phyloP scores from a whole-genome alignment of 2,329 filamentous ascomycete genomes.

The Rutstroemia sp. region DNA sequence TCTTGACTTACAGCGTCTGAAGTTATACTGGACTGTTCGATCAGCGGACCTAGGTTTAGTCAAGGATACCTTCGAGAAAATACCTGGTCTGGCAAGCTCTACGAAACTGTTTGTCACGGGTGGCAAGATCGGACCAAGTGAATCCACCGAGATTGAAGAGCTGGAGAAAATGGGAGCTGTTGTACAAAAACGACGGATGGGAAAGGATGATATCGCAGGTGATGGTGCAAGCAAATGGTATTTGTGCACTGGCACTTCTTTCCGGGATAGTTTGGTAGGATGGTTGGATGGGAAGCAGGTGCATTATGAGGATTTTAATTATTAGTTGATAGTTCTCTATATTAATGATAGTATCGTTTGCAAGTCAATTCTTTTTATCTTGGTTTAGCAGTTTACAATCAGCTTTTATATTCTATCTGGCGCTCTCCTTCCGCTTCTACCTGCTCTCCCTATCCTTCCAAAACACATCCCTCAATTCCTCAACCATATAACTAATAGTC shows the following conservation, averaged over 20 bases:
- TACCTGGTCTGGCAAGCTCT: slow-evolving; percentile 42
- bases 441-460: neutral
- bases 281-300: slow-evolving; percentile 42
- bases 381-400: neutral
- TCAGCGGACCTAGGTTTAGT: slow-evolving; percentile 56
- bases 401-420: neutral
- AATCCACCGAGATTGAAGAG: slow-evolving; percentile 16
- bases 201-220: slow-evolving; percentile 37
- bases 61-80: slow-evolving; percentile 46
- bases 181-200: slow-evolving; percentile 39
- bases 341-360: slow-evolving; percentile 1
- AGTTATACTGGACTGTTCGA: slow-evolving; percentile 61
- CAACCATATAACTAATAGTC: slow-evolving; percentile 37
- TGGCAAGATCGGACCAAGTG: neutral
- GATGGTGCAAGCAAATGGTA: slow-evolving; percentile 42
- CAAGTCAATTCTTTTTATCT: neutral
- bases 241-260: slow-evolving; percentile 45
- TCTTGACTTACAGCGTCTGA: slow-evolving; percentile 40
- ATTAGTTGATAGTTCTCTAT: slow-evolving; percentile 11
- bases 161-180: slow-evolving; percentile 25
- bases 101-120: slow-evolving; percentile 62
- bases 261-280: slow-evolving; percentile 40
- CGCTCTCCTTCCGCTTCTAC: neutral
- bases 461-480: slow-evolving; percentile 20
- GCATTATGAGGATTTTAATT: slow-evolving; percentile 43